These are phyloP conservation scores for Pythium scleroteichum DNA, from an alignment of 352 stramenopile genomes.

Conservation along the genomic window DNA sequence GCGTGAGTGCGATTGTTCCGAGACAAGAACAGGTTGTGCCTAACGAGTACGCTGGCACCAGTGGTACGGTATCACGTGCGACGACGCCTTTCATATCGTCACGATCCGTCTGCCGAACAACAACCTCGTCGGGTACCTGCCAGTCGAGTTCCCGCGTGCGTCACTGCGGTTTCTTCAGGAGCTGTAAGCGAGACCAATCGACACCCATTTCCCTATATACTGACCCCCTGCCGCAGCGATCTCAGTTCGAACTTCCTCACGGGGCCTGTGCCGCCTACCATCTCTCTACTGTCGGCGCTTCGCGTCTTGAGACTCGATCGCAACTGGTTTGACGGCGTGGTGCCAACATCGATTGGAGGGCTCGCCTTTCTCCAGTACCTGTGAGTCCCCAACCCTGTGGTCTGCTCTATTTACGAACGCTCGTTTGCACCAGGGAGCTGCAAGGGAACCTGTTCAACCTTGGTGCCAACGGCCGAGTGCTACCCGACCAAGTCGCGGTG, in stretches of 20 bases:
- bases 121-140: conserved; percentile 63
- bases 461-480: conserved; percentile 28
- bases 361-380: conserved; percentile 56
- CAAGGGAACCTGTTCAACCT: conserved; percentile 56
- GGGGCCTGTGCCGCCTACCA: conserved; percentile 42
- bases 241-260: conserved; percentile 73
- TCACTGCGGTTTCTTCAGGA: conserved; percentile 55
- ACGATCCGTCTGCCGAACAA: conserved; percentile 61
- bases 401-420: background rate
- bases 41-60: conserved; percentile 12
- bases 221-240: conserved; percentile 34
- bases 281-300: conserved; percentile 40
- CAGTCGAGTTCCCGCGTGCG: conserved; percentile 48
- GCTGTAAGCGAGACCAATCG: conserved; percentile 33
- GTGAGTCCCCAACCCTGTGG: conserved; percentile 29
- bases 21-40: background rate
- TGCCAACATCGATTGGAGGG: conserved; percentile 44
- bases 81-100: conserved; percentile 48
- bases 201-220: background rate
- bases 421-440: conserved; percentile 53
- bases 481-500: conserved; percentile 44
- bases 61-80: conserved; percentile 71
- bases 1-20: conserved; percentile 28
- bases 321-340: conserved; percentile 48
- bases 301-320: conserved; percentile 53